Evolutionary conservation across 371 early-diverging fungal species (phyloP), one percentile per base, ranked within the genome.

Genomic region (Massospora cicadina): DNA sequence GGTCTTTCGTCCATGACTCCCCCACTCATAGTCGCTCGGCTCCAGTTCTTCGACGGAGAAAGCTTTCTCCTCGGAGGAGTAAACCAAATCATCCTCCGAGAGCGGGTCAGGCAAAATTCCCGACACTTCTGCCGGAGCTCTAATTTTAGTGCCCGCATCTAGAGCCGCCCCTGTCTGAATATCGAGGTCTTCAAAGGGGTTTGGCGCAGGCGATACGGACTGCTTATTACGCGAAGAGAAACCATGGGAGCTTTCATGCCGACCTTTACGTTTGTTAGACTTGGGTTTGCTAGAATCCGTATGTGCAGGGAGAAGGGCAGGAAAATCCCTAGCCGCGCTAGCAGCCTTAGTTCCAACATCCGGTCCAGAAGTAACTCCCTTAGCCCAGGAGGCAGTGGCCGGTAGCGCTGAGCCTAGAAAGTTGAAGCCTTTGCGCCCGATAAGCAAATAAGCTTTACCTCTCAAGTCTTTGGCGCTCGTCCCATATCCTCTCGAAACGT

Each of bases 371-470:
- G 10, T 17, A 10, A 17, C 10, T 43, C 43, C 57, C 21, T 57
- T 57, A 57, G 77, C 83, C 83, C 83, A 83, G 0, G 83, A 81
- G 1, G 83, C 83, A 1, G 81, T 80, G 2, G 78, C 78, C 1
- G 83, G 83, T 33, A 83, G 66, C 17, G 83, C 83, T 2, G 81
- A 78, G 26, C 75, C 72, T 17, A 60, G 23, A 23, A 1, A 12
- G 24, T 26, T 65, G 1, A 54, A 10, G n/a, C n/a, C n/a, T n/a
- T n/a, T n/a, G n/a, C n/a, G n/a, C n/a, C n/a, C n/a, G n/a, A n/a
- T n/a, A n/a, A 2, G 43, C 26, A 28, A 28, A 7, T 26, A 30
- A 53, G 24, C 33, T 65, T 61, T 26, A 71, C 69, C 1, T 71
- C 70, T 12, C 67, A 43, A 17, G 17, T 68, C 29, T 56, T 69